phyloP scores from a whole-genome alignment of 2,329 filamentous ascomycete genomes.

The Ophiocordyceps sinensis region DNA sequence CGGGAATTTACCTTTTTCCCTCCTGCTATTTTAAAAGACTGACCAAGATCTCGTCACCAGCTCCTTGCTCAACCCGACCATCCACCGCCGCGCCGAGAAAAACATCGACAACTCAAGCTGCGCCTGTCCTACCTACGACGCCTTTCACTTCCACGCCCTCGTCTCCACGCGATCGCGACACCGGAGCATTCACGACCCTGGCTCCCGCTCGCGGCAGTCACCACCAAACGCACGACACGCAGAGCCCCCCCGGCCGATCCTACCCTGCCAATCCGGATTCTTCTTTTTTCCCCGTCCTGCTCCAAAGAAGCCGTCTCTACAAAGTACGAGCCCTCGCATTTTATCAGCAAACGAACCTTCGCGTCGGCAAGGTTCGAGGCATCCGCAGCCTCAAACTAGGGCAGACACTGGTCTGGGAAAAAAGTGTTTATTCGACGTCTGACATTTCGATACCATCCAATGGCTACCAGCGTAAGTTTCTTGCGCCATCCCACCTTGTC shows the following conservation, averaged over 20 bases:
- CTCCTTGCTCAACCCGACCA: no score
- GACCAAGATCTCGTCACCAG: no score
- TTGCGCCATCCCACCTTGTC: background rate
- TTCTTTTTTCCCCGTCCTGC: background rate
- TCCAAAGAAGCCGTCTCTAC: background rate
- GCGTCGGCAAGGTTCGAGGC: background rate
- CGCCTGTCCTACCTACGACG: no score
- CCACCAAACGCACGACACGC: background rate
- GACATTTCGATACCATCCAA: constrained; percentile 4
- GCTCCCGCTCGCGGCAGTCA: background rate
- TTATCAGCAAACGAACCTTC: background rate
- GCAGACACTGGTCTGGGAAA: background rate
- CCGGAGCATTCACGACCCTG: no score
- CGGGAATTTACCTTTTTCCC: no score
- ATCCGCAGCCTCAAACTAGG: background rate
- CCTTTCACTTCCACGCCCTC: no score
- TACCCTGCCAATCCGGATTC: background rate
- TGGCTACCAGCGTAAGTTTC: constrained; percentile 24
- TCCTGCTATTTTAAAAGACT: no score
- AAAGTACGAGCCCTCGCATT: background rate
- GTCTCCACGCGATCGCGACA: no score
- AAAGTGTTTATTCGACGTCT: background rate
- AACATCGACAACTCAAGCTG: background rate
- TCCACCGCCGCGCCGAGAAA: background rate
- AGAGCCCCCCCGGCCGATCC: background rate